Base-by-base conservation (phyloP, 495 filamentous ascomycete species). In the Annulohypoxylon moriforme region DNA sequence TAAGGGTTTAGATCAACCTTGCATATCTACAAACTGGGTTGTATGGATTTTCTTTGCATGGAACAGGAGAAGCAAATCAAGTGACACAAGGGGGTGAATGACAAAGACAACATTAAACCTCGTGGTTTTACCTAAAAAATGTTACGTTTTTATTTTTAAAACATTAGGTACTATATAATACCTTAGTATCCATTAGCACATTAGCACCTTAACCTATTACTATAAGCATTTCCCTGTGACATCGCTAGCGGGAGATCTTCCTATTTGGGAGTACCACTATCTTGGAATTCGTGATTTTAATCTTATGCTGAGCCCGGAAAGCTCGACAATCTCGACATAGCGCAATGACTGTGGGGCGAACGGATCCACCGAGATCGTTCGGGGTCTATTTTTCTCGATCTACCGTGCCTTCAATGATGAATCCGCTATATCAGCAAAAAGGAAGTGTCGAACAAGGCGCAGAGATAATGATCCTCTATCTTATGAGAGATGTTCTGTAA, bases 291-390 rank as follows among this genome's bases (percentile, higher is more conserved):
- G 2, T 11, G 34, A 18, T 27, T 8, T 14, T 29, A n/a, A 29
- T 27, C 29, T 44, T 44, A 29, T 25, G 36, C 36, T 16, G 20
- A 59, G 56, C 24, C 11, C 16, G 20, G 55, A 58, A 59, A 29
- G n/a, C n/a, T n/a, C n/a, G n/a, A n/a, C n/a, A n/a, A n/a, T n/a
- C 18, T 38, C 29, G 27, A 33, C n/a, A 57, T 9, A 13, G 25
- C 13, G 40, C 11, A 36, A 16, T 56, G 31, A 52, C 53, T 29
- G 55, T 38, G 53, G 61, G 34, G 53, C 36, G 7, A n/a, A 13
- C 10, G 16, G 47, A 24, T 61, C 42, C 27, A 68, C 34, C 34
- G 20, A 57, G 46, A 68, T 61, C 56, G 60, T 4, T 53, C 33
- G 9, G 20, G 27, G 31, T 38, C 22, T 31, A 40, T 47, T 33